phyloP scores from a whole-genome alignment of 768 basidiomycete genomes.

The Kwoniella shandongensis region DNA sequence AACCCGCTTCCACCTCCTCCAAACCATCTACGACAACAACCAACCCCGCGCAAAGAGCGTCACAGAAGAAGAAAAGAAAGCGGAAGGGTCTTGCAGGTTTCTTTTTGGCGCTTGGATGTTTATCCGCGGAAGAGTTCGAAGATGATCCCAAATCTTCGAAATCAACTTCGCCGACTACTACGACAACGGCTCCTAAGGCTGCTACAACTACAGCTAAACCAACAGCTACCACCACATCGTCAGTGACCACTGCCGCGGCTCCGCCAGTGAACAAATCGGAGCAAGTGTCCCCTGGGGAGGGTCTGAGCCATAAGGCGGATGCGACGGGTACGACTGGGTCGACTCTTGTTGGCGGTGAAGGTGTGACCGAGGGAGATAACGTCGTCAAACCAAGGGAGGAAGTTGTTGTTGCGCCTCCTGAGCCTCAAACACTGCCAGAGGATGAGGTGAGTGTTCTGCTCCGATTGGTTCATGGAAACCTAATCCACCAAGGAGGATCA shows the following conservation, averaged over 20 bases:
- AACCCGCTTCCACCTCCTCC: conserved; percentile 7
- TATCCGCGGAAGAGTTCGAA: conserved; percentile 46
- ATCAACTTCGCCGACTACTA: conserved; percentile 1
- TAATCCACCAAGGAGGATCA: no score
- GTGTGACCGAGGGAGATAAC: conserved; percentile 6
- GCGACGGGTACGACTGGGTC: conserved; percentile 15
- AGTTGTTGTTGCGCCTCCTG: conserved; percentile 31
- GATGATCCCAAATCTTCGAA: conserved; percentile 31
- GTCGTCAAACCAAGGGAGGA: conserved; percentile 18
- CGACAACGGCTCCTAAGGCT: conserved; percentile 13
- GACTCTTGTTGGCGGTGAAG: conserved; percentile 19
- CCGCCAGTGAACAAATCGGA: neutral
- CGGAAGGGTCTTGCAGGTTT: conserved; percentile 40
- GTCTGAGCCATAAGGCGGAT: conserved; percentile 13
- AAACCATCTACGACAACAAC: conserved; percentile 15
- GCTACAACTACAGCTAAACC: conserved; percentile 8
- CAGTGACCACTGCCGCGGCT: neutral
- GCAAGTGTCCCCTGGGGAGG: neutral
- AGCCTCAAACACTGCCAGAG: conserved; percentile 58
- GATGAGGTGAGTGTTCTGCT: conserved; percentile 58
- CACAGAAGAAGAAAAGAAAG: conserved; percentile 43
- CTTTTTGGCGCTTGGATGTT: conserved; percentile 43
- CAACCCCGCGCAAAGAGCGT: conserved; percentile 14
- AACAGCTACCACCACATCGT: conserved; percentile 5
- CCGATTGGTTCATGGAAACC: no score